A percentile compares a stretch with the other conserved stretches of the same genome.
Evolutionary conservation across 345 rosid species (phyloP).

Genomic region (Euphorbia pulcherrima): DNA sequence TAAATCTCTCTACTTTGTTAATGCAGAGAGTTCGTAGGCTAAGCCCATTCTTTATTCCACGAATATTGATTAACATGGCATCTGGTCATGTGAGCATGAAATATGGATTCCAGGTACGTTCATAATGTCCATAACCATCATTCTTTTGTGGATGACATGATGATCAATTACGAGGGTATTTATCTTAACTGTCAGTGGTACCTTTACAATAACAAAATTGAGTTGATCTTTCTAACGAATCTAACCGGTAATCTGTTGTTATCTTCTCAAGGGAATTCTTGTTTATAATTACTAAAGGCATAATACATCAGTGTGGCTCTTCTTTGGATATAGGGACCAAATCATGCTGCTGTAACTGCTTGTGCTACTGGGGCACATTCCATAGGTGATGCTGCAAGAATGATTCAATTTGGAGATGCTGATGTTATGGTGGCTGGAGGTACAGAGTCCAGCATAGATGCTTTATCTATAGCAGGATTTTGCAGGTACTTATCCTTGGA

Average conservation of each 20-base stretch:
- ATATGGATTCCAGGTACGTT: slow-evolving; percentile 85
- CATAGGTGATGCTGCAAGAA: slow-evolving; percentile 93
- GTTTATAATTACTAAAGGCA: slow-evolving; percentile 8
- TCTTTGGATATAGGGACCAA: slow-evolving; percentile 75
- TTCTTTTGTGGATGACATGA: background rate
- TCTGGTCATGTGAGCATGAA: slow-evolving; percentile 96
- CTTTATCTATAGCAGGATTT: slow-evolving; percentile 91
- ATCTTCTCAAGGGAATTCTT: background rate
- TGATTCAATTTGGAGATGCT: slow-evolving; percentile 95
- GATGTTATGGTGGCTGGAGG: slow-evolving; percentile 98
- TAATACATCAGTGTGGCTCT: slow-evolving; percentile 15
- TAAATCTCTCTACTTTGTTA: slow-evolving; percentile 21
- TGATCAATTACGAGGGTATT: slow-evolving; percentile 10
- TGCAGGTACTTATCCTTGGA: slow-evolving; percentile 51
- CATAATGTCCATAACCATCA: background rate
- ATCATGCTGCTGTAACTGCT: slow-evolving; percentile 98
- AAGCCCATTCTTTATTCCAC: slow-evolving; percentile 91
- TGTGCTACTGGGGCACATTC: slow-evolving; percentile 99
- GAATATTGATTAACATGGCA: slow-evolving; percentile 93
- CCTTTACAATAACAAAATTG: background rate
- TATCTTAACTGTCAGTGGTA: background rate
- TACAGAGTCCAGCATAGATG: slow-evolving; percentile 93
- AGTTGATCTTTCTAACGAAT: slow-evolving; percentile 2
- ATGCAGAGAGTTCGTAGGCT: slow-evolving; percentile 78
- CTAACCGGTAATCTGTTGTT: background rate